These are phyloP conservation scores for Pichia sp. DNA, from an alignment of 1,139 yeast genomes.

Conservation along the genomic window DNA sequence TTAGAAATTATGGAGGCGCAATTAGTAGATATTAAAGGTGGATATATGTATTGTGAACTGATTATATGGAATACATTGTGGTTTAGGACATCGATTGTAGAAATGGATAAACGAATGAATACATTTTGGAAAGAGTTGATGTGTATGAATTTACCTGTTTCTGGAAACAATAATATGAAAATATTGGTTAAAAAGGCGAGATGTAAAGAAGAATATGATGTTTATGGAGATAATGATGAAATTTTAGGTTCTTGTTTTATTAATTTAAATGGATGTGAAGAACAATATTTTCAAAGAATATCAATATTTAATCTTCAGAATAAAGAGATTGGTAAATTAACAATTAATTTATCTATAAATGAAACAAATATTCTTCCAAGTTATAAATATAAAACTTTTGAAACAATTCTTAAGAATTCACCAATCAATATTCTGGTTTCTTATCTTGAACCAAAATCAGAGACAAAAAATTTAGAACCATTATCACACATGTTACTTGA, in stretches of 20 bases:
- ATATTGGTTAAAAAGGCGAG: constrained; percentile 42
- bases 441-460: constrained; percentile 35
- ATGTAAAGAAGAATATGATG: constrained; percentile 14
- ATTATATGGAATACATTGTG: constrained; percentile 63
- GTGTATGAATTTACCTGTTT: constrained; percentile 49
- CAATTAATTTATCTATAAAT: constrained; percentile 47
- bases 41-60: constrained; percentile 50
- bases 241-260: constrained; percentile 49
- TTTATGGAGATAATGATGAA: constrained; percentile 25
- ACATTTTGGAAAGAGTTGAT: constrained; percentile 67
- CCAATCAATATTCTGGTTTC: constrained; percentile 46
- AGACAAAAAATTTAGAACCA: constrained; percentile 45
- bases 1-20: constrained; percentile 67
- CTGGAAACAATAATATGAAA: constrained; percentile 45
- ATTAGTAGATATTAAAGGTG: constrained; percentile 26
- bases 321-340: constrained; percentile 49
- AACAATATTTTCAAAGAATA: constrained; percentile 25
- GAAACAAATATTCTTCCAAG: constrained; percentile 61
- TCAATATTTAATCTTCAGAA: constrained; percentile 27
- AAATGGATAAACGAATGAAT: constrained; percentile 40
- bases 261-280: constrained; percentile 46
- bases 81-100: constrained; percentile 62
- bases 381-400: constrained; percentile 52
- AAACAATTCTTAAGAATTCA: constrained; percentile 48
- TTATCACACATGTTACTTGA: constrained; percentile 53